Conservation (phyloP, 495 filamentous ascomycete species). For the Chaetomium tenue region DNA sequence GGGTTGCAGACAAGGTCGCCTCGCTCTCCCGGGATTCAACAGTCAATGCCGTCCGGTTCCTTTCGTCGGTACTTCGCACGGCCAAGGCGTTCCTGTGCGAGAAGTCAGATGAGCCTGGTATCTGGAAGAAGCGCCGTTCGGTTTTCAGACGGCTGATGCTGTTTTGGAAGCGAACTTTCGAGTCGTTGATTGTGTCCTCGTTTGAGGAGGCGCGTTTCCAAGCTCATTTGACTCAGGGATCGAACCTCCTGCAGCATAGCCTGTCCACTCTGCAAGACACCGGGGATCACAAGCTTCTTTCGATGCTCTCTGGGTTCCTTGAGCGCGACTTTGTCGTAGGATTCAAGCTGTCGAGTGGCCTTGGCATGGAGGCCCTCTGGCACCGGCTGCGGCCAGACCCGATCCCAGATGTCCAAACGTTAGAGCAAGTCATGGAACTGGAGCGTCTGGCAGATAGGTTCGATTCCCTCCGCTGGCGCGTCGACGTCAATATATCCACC, state of each 20-base stretch:
- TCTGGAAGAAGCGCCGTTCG: conserved; percentile 38
- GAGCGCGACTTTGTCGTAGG: conserved; percentile 47
- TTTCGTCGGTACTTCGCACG: conserved; percentile 34
- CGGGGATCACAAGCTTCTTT: conserved; percentile 33
- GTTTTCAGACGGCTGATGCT: conserved; percentile 49
- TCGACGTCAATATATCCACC: conserved; percentile 43
- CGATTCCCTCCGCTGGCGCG: conserved; percentile 59
- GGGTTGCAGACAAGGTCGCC: conserved; percentile 56
- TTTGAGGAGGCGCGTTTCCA: conserved; percentile 58
- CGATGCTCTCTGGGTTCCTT: conserved; percentile 32
- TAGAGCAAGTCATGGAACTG: conserved; percentile 58
- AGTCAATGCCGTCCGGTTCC: conserved; percentile 43
- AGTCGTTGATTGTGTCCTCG: conserved; percentile 37
- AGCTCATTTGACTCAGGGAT: conserved; percentile 48
- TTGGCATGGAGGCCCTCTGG: conserved; percentile 87
- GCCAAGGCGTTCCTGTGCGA: conserved; percentile 37
- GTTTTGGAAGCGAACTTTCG: conserved; percentile 60
- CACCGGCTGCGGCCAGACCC: conserved; percentile 61
- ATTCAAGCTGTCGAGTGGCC: conserved; percentile 66
- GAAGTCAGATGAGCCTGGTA: conserved; percentile 24
- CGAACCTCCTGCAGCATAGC: conserved; percentile 32
- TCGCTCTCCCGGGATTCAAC: conserved; percentile 66
- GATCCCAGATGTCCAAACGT: conserved; percentile 41
- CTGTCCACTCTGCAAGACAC: conserved; percentile 25
- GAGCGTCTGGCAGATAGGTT: conserved; percentile 72